Conservation (phyloP, 768 basidiomycete genomes). For the Daedaleopsis sinensis region DNA sequence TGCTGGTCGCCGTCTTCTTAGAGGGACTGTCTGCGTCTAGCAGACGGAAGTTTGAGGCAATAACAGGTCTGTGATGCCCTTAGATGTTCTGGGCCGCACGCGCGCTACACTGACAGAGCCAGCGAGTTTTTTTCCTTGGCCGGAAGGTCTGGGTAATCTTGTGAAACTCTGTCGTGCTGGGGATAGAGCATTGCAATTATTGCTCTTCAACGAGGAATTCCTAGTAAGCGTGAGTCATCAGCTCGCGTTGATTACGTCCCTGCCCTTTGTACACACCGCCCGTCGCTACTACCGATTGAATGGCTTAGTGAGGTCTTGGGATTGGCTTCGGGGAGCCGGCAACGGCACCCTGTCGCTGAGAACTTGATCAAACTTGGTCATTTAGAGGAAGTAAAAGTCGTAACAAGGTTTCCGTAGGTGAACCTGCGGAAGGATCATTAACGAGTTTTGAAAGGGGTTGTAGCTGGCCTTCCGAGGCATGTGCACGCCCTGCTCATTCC, state of each 20-base stretch:
- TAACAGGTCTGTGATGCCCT: slow-evolving; percentile 92
- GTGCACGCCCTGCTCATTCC: too few relatives aligned
- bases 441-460: too few relatives aligned
- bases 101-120: slow-evolving; percentile 89
- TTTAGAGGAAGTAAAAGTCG: too few relatives aligned
- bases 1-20: slow-evolving; percentile 60
- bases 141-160: slow-evolving; percentile 80
- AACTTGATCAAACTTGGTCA: too few relatives aligned
- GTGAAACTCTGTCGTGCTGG: slow-evolving; percentile 81
- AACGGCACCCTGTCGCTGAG: slow-evolving; percentile 52
- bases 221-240: slow-evolving; percentile 89
- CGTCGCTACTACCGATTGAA: slow-evolving; percentile 91
- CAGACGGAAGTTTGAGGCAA: slow-evolving; percentile 86
- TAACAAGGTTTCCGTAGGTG: too few relatives aligned
- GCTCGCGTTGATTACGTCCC: slow-evolving; percentile 89
- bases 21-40: slow-evolving; percentile 84
- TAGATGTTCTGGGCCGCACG: slow-evolving; percentile 89
- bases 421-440: too few relatives aligned
- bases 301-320: slow-evolving; percentile 87
- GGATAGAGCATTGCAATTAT: slow-evolving; percentile 92
- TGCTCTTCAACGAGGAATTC: slow-evolving; percentile 91
- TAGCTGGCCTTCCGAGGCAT: too few relatives aligned
- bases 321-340: slow-evolving; percentile 67
- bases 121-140: slow-evolving; percentile 80
- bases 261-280: slow-evolving; percentile 91